Evolutionary conservation across 1,139 yeast species (phyloP).

Genomic region (Chernovozyma sophiae-reginae): DNA sequence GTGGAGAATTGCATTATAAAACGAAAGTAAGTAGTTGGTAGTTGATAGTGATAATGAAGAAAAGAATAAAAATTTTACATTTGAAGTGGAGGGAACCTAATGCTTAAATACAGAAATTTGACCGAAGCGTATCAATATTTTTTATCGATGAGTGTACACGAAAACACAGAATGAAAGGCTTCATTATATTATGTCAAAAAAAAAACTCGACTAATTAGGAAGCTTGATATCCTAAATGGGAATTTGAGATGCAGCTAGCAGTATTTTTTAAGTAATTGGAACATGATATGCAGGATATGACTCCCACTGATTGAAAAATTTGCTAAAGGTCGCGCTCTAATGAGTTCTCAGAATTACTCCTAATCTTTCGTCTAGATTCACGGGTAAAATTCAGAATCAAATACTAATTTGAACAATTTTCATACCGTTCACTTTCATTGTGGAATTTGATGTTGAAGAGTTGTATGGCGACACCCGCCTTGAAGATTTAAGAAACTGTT

Average conservation of each 20-base stretch:
- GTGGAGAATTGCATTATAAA: constrained; percentile 43
- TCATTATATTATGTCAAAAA: neutral
- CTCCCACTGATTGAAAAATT: too few species aligned
- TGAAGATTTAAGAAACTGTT: too few species aligned
- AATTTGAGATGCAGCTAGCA: neutral
- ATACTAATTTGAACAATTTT: neutral
- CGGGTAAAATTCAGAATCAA: neutral
- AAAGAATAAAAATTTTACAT: constrained; percentile 1
- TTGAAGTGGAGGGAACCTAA: neutral
- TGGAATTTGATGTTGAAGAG: too few species aligned
- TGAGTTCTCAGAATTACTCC: too few species aligned
- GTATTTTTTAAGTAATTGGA: neutral
- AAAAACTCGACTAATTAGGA: neutral
- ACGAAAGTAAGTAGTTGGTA: constrained; percentile 29
- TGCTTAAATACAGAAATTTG: neutral
- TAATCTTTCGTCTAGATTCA: too few species aligned
- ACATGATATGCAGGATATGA: neutral
- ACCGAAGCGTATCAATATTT: too few species aligned
- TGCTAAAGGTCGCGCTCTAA: too few species aligned
- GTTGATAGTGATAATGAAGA: constrained; percentile 11
- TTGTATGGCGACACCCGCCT: too few species aligned
- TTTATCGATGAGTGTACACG: neutral
- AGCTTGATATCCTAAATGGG: neutral
- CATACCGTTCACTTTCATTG: neutral
- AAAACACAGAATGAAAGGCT: neutral